phyloP scores from a whole-genome alignment of 306 rosid genomes.

The Cucurbita maxima region DNA sequence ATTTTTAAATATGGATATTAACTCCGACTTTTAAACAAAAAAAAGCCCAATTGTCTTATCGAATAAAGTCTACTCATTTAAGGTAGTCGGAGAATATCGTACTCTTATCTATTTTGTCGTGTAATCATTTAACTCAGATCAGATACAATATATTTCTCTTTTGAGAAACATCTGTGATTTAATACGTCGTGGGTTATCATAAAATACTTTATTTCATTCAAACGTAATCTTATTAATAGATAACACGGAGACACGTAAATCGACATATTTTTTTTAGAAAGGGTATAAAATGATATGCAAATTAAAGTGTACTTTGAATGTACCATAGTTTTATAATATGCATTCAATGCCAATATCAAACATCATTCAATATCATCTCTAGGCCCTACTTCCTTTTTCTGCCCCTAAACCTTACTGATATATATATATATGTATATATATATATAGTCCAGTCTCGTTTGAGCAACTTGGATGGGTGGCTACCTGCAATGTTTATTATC shows the following conservation, averaged over 20 bases:
- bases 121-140: background rate
- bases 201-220: background rate
- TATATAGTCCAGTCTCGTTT: background rate
- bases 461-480: background rate
- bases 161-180: background rate
- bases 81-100: background rate
- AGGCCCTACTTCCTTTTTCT: background rate
- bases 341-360: background rate
- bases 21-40: background rate
- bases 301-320: background rate
- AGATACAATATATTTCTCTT: background rate
- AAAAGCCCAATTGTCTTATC: no score
- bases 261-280: background rate
- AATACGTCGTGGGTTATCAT: background rate
- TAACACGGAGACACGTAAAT: background rate
- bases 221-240: rapidly evolving
- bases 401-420: no score
- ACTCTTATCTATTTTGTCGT: background rate
- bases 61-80: background rate
- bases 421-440: background rate
- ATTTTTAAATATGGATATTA: background rate
- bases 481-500: background rate
- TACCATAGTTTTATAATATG: background rate
- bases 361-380: background rate
- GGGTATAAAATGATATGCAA: background rate